phyloP scores from a whole-genome alignment of 23 red algal species.

The Gracilariopsis chorda region DNA sequence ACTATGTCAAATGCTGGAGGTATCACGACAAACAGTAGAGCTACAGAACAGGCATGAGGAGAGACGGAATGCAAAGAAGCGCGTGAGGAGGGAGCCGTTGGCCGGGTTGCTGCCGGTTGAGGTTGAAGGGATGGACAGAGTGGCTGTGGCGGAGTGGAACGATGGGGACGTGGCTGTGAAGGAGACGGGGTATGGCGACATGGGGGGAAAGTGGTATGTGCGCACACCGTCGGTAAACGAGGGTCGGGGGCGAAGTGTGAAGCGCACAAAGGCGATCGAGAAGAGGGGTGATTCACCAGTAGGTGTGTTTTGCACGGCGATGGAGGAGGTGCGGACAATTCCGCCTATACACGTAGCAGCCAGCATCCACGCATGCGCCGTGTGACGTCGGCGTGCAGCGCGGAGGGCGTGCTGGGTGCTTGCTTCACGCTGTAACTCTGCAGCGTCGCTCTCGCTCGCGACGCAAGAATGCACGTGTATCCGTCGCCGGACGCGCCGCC shows the following conservation, averaged over 20 bases:
- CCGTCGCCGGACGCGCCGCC: too few relatives aligned
- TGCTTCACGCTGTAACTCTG: too few relatives aligned
- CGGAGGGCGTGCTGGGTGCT: too few relatives aligned
- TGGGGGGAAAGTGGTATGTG: not conserved
- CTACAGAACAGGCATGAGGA: not conserved
- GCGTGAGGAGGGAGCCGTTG: not conserved
- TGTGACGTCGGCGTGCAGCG: too few relatives aligned
- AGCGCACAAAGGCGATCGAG: not conserved
- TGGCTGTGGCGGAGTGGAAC: not conserved
- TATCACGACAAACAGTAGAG: not conserved
- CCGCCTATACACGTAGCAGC: too few relatives aligned
- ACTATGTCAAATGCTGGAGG: not conserved
- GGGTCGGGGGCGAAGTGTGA: not conserved
- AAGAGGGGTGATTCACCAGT: not conserved
- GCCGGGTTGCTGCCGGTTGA: not conserved
- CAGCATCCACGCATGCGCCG: too few relatives aligned
- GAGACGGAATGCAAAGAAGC: not conserved
- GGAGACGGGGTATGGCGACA: not conserved
- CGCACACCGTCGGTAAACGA: too few relatives aligned
- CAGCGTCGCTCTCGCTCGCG: too few relatives aligned
- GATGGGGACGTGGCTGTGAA: not conserved
- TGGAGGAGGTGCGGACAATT: too few relatives aligned
- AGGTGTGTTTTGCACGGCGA: not conserved
- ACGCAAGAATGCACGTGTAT: too few relatives aligned
- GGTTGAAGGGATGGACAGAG: not conserved